Percentiles rank a stretch among this genome's conserved stretches.
phyloP scores from a whole-genome alignment of 192 early-diverging fungal genomes.

The Coemansia sp. region DNA sequence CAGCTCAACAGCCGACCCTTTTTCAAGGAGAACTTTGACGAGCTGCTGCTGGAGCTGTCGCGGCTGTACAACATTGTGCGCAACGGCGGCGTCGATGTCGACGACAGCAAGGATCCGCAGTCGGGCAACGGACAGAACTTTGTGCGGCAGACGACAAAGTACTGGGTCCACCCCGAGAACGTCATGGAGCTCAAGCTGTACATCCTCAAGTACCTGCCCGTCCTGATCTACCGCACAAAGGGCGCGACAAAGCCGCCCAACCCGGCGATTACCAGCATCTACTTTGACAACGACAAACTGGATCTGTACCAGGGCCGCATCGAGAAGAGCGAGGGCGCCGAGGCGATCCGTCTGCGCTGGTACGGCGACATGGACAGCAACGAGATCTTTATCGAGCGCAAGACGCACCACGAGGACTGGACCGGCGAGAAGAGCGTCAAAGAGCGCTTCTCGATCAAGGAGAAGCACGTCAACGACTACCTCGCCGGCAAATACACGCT shows the following conservation, averaged over 20 bases:
- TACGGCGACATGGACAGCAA: constrained; percentile 85
- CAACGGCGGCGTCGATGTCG: constrained; percentile 64
- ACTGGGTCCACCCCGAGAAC: constrained; percentile 96
- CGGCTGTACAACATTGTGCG: constrained; percentile 74
- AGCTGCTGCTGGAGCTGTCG: constrained; percentile 80
- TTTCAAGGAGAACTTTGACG: constrained; percentile 83
- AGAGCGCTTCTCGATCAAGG: constrained; percentile 89
- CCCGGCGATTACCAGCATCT: constrained; percentile 90
- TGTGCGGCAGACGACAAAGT: constrained; percentile 86
- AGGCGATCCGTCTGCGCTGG: constrained; percentile 90
- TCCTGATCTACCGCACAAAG: constrained; percentile 82
- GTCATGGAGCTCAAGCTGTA: constrained; percentile 91
- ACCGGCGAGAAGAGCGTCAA: constrained; percentile 89
- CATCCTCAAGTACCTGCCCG: constrained; percentile 87
- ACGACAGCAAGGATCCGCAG: constrained; percentile 46
- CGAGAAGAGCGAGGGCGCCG: constrained; percentile 84
- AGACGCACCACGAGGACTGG: constrained; percentile 94
- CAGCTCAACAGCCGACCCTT: constrained; percentile 82
- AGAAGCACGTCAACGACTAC: constrained; percentile 88
- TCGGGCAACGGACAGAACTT: constrained; percentile 60
- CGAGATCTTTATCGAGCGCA: constrained; percentile 97
- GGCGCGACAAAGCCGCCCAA: constrained; percentile 66
- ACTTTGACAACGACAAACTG: constrained; percentile 88
- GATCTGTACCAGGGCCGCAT: constrained; percentile 87
- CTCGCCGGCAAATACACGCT: constrained; percentile 75